These are phyloP conservation scores for Jamesozyma rosinii DNA, from an alignment of 805 yeast genomes.

Conservation along the genomic window DNA sequence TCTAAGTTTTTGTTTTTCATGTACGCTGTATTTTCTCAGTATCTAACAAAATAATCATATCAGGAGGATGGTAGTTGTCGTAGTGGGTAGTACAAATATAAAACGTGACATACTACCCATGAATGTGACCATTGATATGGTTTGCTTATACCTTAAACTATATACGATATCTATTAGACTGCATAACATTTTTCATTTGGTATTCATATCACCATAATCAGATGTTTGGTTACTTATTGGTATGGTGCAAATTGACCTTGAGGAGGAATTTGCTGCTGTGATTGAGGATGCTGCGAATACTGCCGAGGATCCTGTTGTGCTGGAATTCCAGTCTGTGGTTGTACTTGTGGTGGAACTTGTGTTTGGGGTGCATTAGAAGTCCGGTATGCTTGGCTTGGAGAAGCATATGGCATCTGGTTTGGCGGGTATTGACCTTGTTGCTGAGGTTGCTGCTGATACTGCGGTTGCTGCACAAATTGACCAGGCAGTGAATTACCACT, in stretches of 20 bases:
- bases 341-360: neutral
- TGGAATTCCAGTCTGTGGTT: neutral
- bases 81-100: too few relatives aligned
- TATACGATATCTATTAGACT: neutral
- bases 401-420: neutral
- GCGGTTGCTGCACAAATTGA: conserved; percentile 1
- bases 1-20: neutral
- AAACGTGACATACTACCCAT: too few relatives aligned
- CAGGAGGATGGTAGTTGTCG: too few relatives aligned
- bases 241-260: conserved; percentile 3
- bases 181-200: neutral
- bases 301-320: neutral
- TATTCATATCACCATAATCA: conserved; percentile 3
- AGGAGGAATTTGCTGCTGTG: neutral
- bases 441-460: conserved; percentile 3
- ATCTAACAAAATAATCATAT: too few relatives aligned
- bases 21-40: neutral
- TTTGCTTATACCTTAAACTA: neutral
- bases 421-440: conserved; percentile 4
- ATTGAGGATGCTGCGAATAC: neutral
- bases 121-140: too few relatives aligned
- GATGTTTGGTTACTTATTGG: conserved; percentile 15
- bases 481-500: neutral
- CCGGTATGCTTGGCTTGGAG: neutral
- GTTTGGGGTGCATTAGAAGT: neutral